These are phyloP conservation scores for Coleophoma crateriformis DNA, from an alignment of 2,329 filamentous ascomycete genomes.

Conservation along the genomic window DNA sequence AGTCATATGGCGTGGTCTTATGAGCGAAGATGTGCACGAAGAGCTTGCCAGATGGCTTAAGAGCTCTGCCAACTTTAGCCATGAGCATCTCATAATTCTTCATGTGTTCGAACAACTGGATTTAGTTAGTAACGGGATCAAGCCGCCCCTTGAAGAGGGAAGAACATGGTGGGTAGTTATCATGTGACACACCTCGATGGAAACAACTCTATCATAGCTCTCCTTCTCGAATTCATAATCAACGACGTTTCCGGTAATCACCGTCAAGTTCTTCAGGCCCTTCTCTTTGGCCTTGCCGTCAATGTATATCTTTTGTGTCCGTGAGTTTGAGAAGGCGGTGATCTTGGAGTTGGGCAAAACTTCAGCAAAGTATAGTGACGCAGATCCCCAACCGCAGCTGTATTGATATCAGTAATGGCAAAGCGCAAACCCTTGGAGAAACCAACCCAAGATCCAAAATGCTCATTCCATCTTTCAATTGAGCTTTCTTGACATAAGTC, in stretches of 20 bases:
- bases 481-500: slow-evolving; percentile 54
- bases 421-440: slow-evolving; percentile 2
- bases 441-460: slow-evolving; percentile 23
- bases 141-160: neutral
- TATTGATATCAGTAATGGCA: neutral
- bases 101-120: slow-evolving; percentile 68
- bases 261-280: slow-evolving; percentile 52
- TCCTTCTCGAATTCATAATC: slow-evolving; percentile 56
- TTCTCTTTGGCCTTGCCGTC: slow-evolving; percentile 50
- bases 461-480: slow-evolving; percentile 25
- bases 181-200: slow-evolving; percentile 45
- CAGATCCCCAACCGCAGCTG: slow-evolving; percentile 66
- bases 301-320: slow-evolving; percentile 63
- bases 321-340: slow-evolving; percentile 65
- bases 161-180: neutral
- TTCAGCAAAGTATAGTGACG: slow-evolving; percentile 60
- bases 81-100: slow-evolving; percentile 68
- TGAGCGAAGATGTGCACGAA: slow-evolving; percentile 67
- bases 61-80: slow-evolving; percentile 52
- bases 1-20: slow-evolving; percentile 61
- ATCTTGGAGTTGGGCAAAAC: slow-evolving; percentile 55
- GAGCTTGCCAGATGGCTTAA: slow-evolving; percentile 59
- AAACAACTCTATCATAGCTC: slow-evolving; percentile 59
- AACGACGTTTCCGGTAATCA: slow-evolving; percentile 63
- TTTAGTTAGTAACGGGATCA: neutral